Conservation (phyloP, 805 yeast genomes). For the Dipodascopsis uninucleata region DNA sequence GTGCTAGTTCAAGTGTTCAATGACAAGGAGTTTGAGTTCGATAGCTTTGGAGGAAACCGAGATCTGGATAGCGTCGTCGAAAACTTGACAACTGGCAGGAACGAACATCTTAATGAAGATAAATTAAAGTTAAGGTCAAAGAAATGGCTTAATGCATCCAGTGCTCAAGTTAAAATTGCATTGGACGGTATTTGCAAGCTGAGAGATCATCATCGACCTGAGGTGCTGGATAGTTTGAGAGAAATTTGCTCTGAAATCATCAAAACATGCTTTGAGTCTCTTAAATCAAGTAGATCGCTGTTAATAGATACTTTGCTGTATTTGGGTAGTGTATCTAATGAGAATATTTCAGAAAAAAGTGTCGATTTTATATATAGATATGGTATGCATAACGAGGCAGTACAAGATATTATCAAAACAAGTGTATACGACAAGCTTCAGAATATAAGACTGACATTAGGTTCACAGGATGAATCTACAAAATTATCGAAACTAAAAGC, state of each 20-base stretch:
- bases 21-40: constrained; percentile 18
- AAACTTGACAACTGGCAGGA: too few relatives aligned
- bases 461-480: constrained; percentile 30
- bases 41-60: constrained; percentile 8
- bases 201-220: constrained; percentile 34
- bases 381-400: constrained; percentile 12
- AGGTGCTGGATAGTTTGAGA: constrained; percentile 38
- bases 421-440: constrained; percentile 34
- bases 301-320: constrained; percentile 39
- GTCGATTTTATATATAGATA: constrained; percentile 4
- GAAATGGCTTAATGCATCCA: constrained; percentile 55
- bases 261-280: constrained; percentile 37
- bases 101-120: too few relatives aligned
- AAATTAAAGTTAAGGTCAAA: constrained; percentile 48
- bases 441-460: constrained; percentile 30
- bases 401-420: constrained; percentile 20
- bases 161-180: constrained; percentile 49
- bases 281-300: constrained; percentile 39
- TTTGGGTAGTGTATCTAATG: constrained; percentile 22
- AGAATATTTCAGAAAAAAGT: constrained; percentile 4
- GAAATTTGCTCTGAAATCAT: constrained; percentile 37
- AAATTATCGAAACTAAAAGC: constrained; percentile 3
- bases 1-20: constrained; percentile 21
- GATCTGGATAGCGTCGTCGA: too few relatives aligned
- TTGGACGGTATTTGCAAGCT: constrained; percentile 39